A percentile compares a stretch with the other conserved stretches of the same genome.
Conservation (phyloP, 1,139 yeast genomes). For the Geotrichum phurueaensis region DNA sequence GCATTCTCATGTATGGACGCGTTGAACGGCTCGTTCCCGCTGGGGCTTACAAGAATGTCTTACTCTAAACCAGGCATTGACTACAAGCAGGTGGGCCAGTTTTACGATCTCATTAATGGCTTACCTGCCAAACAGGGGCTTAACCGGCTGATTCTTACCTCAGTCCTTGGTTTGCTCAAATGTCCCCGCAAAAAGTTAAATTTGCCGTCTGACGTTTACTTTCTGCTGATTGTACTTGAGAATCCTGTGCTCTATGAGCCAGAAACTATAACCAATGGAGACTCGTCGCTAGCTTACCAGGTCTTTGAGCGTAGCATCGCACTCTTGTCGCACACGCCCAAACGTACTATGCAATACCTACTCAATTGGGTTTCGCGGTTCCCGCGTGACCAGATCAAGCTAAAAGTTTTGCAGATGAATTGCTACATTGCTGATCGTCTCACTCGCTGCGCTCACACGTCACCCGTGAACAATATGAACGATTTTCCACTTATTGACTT, state of each 20-base stretch:
- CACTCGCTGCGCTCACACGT: constrained; percentile 20
- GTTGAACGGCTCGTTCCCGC: constrained; percentile 27
- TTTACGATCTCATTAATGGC: constrained; percentile 19
- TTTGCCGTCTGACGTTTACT: constrained; percentile 26
- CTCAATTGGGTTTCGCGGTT: constrained; percentile 53
- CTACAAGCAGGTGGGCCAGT: constrained; percentile 23
- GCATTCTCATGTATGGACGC: constrained; percentile 26
- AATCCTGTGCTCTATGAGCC: constrained; percentile 27
- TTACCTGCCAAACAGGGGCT: not conserved
- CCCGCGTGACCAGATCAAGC: constrained; percentile 27
- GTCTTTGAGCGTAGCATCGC: constrained; percentile 63
- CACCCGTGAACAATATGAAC: not conserved
- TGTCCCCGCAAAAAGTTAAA: constrained; percentile 25
- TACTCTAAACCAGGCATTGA: constrained; percentile 30
- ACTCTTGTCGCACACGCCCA: constrained; percentile 48
- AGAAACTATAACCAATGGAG: not conserved
- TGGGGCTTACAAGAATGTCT: constrained; percentile 24
- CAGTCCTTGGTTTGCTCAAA: constrained; percentile 25
- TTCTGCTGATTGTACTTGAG: constrained; percentile 31
- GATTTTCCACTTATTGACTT: not conserved
- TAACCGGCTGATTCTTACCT: constrained; percentile 20
- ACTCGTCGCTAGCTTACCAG: constrained; percentile 48
- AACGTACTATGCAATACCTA: constrained; percentile 42
- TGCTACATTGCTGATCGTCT: constrained; percentile 37
- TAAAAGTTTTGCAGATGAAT: constrained; percentile 35